Evolutionary conservation across 805 yeast genomes (phyloP).

Genomic region (Sugiyamaella boreocaroliniensis): DNA sequence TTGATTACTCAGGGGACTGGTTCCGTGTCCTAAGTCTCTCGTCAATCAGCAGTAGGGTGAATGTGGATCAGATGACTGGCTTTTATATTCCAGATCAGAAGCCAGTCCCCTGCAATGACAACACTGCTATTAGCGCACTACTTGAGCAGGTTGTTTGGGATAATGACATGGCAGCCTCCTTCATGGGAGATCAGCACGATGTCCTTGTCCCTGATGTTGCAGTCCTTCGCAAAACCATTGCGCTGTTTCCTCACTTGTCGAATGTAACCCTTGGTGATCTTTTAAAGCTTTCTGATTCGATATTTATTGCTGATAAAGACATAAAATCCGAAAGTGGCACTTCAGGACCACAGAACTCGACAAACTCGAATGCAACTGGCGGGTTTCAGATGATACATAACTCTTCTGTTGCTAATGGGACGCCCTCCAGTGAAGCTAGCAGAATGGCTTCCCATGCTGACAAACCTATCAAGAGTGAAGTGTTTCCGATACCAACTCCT

Average conservation of each 20-base stretch:
- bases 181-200: constrained; percentile 12
- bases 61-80: not conserved
- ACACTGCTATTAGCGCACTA: constrained; percentile 22
- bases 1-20: not conserved
- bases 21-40: not conserved
- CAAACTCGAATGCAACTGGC: not conserved
- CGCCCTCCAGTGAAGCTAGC: not conserved
- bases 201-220: constrained; percentile 11
- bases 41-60: not conserved
- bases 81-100: not conserved
- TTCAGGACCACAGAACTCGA: not conserved
- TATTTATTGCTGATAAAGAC: constrained; percentile 1
- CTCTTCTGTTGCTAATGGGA: not conserved
- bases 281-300: constrained; percentile 9
- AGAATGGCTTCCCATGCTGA: not conserved
- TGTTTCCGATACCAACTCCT: constrained; percentile 17
- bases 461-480: constrained; percentile 5
- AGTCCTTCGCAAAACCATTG: constrained; percentile 7
- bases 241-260: constrained; percentile 13
- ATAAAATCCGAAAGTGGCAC: not conserved
- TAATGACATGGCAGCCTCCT: constrained; percentile 20
- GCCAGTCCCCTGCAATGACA: not conserved
- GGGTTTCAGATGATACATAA: not conserved
- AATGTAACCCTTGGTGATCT: constrained; percentile 1
- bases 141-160: constrained; percentile 35